Base-by-base conservation (phyloP, 202 grass and related monocot species). In the Zizania palustris region DNA sequence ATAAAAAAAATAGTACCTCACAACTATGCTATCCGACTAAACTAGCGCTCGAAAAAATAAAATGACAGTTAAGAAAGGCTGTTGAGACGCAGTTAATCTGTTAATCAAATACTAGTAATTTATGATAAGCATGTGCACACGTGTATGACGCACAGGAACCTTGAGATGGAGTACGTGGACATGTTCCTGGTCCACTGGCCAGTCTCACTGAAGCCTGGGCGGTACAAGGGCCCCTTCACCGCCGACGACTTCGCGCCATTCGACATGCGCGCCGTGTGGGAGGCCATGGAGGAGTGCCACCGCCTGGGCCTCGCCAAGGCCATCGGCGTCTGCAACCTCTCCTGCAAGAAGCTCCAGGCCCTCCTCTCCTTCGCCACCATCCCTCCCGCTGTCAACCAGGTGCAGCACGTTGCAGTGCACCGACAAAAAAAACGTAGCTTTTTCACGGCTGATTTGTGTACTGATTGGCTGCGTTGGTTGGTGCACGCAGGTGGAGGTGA, bases 401-500 rank as follows among this genome's bases (percentile, higher is more conserved):
- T 90, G n/a, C 16, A 20, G 6, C n/a, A 54, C 18, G 1, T n/a
- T 19, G 5, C 0, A 6, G 40, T 42, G 3, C 4, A 4, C 6
- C 51, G 19, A 55, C 16, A 2, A 8, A 6, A 7, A 18, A 55
- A 55, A 55, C 46, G 45, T 13, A 12, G 45, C 0, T 54, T 51
- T 18, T 9, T 3, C 28, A 19, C 18, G 51, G n/a, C 9, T 55
- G 50, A 55, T 55, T 55, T 55, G n/a, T 3, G 18, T 55, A 51
- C 15, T n/a, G 49, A 1, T 37, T 65, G 50, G 35, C 9, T 6
- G 13, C 10, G 1, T 4, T 11, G 6, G 43, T 1, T 59, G 64
- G 55, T 35, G 15, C 80, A 97, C 91, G 94, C 80, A 97, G 93
- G 94, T 97, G 11, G 94, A 97, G 55, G 87, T 97, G 65, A 97